Evolutionary conservation across 371 early-diverging fungal genomes (phyloP).

Genomic region (Gilbertella persicaria): DNA sequence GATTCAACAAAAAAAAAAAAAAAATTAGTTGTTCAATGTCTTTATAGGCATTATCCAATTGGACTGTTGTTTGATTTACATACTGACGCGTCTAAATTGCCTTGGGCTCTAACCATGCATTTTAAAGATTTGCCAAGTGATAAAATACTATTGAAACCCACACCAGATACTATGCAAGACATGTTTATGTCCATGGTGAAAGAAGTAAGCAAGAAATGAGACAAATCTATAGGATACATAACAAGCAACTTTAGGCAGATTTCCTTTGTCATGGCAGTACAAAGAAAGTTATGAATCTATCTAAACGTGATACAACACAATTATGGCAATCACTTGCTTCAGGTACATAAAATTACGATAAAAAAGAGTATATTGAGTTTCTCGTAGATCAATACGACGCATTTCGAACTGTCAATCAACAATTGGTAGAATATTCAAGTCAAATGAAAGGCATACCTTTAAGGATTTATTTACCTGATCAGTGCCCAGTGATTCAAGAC

Average conservation of each 20-base stretch:
- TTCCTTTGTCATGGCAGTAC: constrained; percentile 70
- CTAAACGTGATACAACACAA: constrained; percentile 70
- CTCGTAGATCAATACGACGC: constrained; percentile 53
- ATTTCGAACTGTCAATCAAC: constrained; percentile 69
- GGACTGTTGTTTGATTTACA: constrained; percentile 70
- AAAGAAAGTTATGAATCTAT: constrained; percentile 74
- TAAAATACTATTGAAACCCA: constrained; percentile 54
- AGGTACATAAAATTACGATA: constrained; percentile 33
- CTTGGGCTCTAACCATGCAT: constrained; percentile 69
- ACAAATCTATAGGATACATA: background rate
- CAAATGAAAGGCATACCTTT: constrained; percentile 54
- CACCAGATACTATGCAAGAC: constrained; percentile 59
- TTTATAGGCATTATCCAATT: constrained; percentile 75
- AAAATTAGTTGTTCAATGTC: background rate
- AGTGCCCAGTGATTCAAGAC: constrained; percentile 65
- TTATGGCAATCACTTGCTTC: constrained; percentile 66
- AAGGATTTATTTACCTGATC: constrained; percentile 60
- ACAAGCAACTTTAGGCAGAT: constrained; percentile 56
- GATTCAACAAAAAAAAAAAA: background rate
- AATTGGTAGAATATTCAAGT: constrained; percentile 48
- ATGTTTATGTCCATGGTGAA: constrained; percentile 82
- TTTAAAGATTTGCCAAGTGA: constrained; percentile 62
- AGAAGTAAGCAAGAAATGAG: constrained; percentile 47
- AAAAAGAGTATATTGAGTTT: background rate
- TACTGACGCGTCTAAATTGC: constrained; percentile 33